These are phyloP conservation scores for Heterobasidion occidentale DNA, from an alignment of 1,284 basidiomycete genomes.

Conservation along the genomic window DNA sequence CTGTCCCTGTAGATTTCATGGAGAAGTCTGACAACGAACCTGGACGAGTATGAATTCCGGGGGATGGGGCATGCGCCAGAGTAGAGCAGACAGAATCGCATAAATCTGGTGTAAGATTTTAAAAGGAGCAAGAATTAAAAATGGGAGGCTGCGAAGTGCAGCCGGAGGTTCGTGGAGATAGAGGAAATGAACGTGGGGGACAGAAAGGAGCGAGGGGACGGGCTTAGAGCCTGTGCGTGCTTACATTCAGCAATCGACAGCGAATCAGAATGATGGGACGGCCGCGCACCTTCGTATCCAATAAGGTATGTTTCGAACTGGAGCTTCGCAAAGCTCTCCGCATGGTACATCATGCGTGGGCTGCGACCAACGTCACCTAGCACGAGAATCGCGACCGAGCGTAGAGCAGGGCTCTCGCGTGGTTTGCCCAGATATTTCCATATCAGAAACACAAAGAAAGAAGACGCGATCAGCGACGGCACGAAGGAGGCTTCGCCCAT, in stretches of 20 bases:
- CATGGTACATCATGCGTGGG: slow-evolving; percentile 99
- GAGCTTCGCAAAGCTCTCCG: slow-evolving; percentile 81
- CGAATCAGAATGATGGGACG: neutral
- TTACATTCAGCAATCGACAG: neutral
- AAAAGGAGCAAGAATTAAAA: slow-evolving; percentile 72
- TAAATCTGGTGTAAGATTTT: slow-evolving; percentile 71
- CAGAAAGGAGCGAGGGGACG: slow-evolving; percentile 57
- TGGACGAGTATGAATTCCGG: slow-evolving; percentile 90
- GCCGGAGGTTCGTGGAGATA: slow-evolving; percentile 63
- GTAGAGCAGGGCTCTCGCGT: slow-evolving; percentile 24
- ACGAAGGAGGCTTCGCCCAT: slow-evolving; percentile 4
- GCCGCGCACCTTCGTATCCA: slow-evolving; percentile 72
- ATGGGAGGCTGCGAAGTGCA: slow-evolving; percentile 52
- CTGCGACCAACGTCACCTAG: slow-evolving; percentile 94
- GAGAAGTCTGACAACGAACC: slow-evolving; percentile 35
- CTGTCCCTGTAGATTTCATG: neutral
- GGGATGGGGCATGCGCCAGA: slow-evolving; percentile 54
- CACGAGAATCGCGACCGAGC: slow-evolving; percentile 52
- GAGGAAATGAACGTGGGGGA: slow-evolving; percentile 56
- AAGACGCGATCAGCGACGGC: neutral
- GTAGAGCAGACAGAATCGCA: slow-evolving; percentile 54
- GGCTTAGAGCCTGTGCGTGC: slow-evolving; percentile 58
- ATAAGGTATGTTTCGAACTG: slow-evolving; percentile 79
- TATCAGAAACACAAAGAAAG: neutral
- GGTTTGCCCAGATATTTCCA: slow-evolving; percentile 7